Percentiles rank a stretch among this genome's conserved stretches.
Evolutionary conservation across 371 early-diverging fungal species (phyloP).

Genomic region (Batrachochytrium dendrobatidis): DNA sequence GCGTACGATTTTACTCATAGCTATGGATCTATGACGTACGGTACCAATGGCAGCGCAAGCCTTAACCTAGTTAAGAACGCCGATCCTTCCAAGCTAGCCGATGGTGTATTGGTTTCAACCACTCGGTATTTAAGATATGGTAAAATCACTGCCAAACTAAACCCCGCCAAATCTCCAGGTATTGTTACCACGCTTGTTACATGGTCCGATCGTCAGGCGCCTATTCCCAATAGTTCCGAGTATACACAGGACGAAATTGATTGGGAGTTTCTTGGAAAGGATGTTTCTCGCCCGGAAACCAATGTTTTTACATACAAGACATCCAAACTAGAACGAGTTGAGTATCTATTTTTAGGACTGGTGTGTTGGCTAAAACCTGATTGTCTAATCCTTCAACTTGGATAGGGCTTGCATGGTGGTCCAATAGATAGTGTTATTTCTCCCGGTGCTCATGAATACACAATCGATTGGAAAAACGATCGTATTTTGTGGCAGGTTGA

Average conservation of each 20-base stretch:
- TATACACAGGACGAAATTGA: constrained; percentile 1
- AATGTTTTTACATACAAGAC: constrained; percentile 1
- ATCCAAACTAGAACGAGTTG: not conserved
- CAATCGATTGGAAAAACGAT: not conserved
- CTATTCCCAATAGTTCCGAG: not conserved
- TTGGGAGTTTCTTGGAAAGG: not conserved
- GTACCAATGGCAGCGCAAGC: not conserved
- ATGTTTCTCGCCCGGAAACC: not conserved
- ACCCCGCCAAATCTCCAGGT: not conserved
- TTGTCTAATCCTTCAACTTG: not conserved
- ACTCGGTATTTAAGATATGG: not conserved
- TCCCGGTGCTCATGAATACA: not conserved
- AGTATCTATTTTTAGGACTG: not conserved
- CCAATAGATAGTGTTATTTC: not conserved
- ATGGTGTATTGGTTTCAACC: too few species aligned
- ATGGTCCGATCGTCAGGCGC: not conserved
- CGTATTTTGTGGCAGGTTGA: not conserved
- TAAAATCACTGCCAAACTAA: not conserved
- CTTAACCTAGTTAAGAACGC: not conserved
- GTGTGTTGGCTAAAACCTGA: not conserved
- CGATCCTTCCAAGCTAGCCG: not conserved
- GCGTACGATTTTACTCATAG: not conserved
- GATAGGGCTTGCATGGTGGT: constrained; percentile 2
- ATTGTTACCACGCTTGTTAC: not conserved
- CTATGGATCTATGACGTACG: not conserved